Base-by-base conservation (phyloP, 176 grass and related monocot species). In the Zoysia pacifica region DNA sequence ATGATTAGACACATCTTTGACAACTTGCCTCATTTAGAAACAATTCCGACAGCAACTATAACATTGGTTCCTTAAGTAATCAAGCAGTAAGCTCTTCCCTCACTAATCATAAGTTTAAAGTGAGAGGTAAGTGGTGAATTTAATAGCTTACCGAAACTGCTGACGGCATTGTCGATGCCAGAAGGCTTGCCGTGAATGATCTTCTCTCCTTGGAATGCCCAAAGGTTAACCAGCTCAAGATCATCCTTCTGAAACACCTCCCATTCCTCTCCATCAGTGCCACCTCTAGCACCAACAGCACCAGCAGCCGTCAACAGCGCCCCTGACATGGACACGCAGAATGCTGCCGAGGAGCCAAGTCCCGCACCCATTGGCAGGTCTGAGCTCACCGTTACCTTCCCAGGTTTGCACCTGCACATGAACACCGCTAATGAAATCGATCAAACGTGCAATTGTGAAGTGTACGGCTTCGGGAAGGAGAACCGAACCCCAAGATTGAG, bases 171-270 rank as follows among this genome's bases (percentile, higher is more conserved):
- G 81, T 98, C 92, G 5, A 98, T 91, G 77, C 96, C 96, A 39
- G 96, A 98, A 85, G 96, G 96, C 64, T 91, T 98, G 18, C 92
- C 96, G 39, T 93, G 96, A 59, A 94, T 89, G 53, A 98, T 98
- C 72, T 87, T 94, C 73, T 98, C 92, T 40, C 92, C 96, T 81
- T 98, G 88, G 65, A 93, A 93, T 8, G 92, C 90, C 96, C 96
- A 98, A 37, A 13, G 72, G 63, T 90, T 98, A 62, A 93, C 81
- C 5, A 93, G 88, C 75, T 91, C 88, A 12, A 94, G 88, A 75
- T 91, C 81, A 48, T 39, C 81, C 83, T 86, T 80, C 11, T 15
- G 19, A 0, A 93, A 78, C n/a, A 74, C 60, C n/a, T 50, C 81
- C 86, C 92, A 92, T 9, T 58, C 87, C 7, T 60, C 75, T 41